Percentiles rank a stretch among this genome's conserved stretches.
These are phyloP conservation scores for Oropetium thomaeum DNA, from an alignment of 176 grass and related monocot species.

Conservation along the genomic window DNA sequence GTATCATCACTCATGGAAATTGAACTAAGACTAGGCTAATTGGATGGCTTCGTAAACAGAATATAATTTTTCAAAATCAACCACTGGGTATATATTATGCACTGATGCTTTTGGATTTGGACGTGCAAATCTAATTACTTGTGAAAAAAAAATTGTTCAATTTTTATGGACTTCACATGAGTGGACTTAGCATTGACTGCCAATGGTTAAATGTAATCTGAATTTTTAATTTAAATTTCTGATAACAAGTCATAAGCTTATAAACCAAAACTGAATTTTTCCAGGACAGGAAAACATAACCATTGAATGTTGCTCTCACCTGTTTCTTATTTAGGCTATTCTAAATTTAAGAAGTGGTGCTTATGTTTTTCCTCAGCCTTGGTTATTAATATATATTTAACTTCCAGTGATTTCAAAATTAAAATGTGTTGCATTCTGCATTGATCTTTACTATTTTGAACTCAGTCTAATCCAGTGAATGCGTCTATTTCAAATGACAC, in stretches of 20 bases:
- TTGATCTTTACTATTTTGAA: background rate
- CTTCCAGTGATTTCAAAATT: background rate
- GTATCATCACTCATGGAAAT: conserved; percentile 13
- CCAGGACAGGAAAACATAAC: background rate
- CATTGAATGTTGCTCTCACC: background rate
- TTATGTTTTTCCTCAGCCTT: background rate
- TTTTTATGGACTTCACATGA: conserved; percentile 7
- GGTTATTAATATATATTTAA: too few relatives aligned
- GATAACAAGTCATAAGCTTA: background rate
- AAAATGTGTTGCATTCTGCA: conserved; percentile 5
- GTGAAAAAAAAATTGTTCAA: background rate
- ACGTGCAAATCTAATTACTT: conserved; percentile 1
- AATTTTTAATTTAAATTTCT: conserved; percentile 17
- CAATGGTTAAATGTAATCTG: conserved; percentile 2
- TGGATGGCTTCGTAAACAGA: conserved; percentile 2
- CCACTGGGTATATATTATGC: background rate
- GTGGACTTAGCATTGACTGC: background rate
- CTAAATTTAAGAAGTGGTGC: background rate
- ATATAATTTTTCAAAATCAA: background rate
- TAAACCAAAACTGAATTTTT: background rate
- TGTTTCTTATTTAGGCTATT: background rate
- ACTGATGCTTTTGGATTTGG: background rate
- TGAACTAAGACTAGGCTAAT: background rate
- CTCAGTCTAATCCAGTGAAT: background rate
- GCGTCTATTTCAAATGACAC: background rate